Percentiles rank a stretch among this genome's conserved stretches.
phyloP scores from a whole-genome alignment of 2,329 filamentous ascomycete genomes.

The Penicillium sp. region DNA sequence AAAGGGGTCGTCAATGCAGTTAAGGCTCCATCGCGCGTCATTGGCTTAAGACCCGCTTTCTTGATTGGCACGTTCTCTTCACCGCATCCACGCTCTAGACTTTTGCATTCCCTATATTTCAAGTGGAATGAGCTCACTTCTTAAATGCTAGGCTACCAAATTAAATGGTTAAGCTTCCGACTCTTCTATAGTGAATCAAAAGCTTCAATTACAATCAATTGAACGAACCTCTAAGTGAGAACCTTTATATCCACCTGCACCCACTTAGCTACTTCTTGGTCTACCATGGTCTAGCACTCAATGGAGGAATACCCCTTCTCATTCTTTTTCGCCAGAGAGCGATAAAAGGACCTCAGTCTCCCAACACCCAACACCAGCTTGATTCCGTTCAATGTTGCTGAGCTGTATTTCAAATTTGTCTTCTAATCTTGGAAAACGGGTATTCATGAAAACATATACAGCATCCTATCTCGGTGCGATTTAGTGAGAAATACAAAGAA shows the following conservation, averaged over 20 bases:
- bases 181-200: background rate
- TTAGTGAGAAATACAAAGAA: too few relatives aligned
- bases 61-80: slow-evolving; percentile 1
- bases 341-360: background rate
- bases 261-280: background rate
- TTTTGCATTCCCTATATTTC: background rate
- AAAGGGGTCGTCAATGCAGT: slow-evolving; percentile 9
- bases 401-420: too few relatives aligned
- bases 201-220: background rate
- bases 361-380: too few relatives aligned
- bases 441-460: too few relatives aligned
- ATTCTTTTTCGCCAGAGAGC: background rate
- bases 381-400: too few relatives aligned
- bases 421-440: too few relatives aligned
- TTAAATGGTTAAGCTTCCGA: background rate
- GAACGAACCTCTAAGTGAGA: background rate
- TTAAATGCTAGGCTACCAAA: too few relatives aligned
- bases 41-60: background rate
- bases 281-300: background rate
- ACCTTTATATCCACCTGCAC: background rate
- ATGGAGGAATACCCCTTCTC: background rate
- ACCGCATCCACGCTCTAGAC: background rate
- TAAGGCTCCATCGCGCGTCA: background rate
- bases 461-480: too few relatives aligned
- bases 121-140: too few relatives aligned